These are phyloP conservation scores for Apiospora marii DNA, from an alignment of 2,329 filamentous ascomycete genomes.

Conservation along the genomic window DNA sequence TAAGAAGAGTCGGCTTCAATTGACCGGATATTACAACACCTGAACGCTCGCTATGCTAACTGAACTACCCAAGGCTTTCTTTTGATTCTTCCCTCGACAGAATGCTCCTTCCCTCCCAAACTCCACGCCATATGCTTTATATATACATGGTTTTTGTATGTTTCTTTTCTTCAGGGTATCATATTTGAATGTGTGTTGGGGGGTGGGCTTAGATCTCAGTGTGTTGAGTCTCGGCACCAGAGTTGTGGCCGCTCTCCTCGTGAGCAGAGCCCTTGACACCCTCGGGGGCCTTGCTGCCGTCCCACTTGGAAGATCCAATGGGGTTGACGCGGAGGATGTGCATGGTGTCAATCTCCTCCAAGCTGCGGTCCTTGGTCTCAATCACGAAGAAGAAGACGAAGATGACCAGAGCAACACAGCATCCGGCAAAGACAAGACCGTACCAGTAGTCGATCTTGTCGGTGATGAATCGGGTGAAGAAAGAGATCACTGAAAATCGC, in stretches of 20 bases:
- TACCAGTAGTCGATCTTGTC: conserved; percentile 73
- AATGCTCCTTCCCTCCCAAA: background rate
- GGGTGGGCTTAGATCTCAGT: background rate
- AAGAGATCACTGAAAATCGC: conserved; percentile 43
- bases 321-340: conserved; percentile 65
- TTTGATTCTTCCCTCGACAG: conserved; percentile 1
- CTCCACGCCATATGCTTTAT: conserved; percentile 4
- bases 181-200: background rate
- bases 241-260: conserved; percentile 23
- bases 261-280: conserved; percentile 16
- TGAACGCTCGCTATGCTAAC: conserved; percentile 19
- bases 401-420: conserved; percentile 66
- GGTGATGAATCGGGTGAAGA: conserved; percentile 74
- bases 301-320: conserved; percentile 52
- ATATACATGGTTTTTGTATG: background rate
- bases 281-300: conserved; percentile 40
- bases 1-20: conserved; percentile 19
- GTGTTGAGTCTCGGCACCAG: conserved; percentile 17
- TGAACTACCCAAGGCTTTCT: background rate
- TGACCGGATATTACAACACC: conserved; percentile 16
- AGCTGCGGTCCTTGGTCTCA: conserved; percentile 73
- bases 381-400: conserved; percentile 81
- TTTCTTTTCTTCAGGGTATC: conserved; percentile 17
- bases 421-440: conserved; percentile 75
- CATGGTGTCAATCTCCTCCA: conserved; percentile 83